Conservation (phyloP, 306 rosid species). For the Spatholobus suberectus region DNA sequence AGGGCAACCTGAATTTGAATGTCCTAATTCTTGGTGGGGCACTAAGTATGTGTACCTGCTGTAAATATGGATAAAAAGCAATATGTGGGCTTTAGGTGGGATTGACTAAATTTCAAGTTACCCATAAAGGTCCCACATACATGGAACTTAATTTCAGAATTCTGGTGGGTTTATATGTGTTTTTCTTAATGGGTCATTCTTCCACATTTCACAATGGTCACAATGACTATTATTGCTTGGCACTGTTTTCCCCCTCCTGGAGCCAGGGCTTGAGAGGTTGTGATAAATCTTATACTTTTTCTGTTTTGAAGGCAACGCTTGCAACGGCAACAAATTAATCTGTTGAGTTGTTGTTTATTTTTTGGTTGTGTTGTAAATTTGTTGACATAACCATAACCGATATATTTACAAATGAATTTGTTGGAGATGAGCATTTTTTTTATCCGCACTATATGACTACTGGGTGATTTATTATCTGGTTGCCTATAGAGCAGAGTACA, state of each 20-base stretch:
- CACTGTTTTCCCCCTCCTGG: background rate
- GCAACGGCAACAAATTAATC: background rate
- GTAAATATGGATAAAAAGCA: constrained; percentile 77
- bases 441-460: background rate
- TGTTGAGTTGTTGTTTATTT: background rate
- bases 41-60: constrained; percentile 71
- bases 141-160: constrained; percentile 17
- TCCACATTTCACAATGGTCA: background rate
- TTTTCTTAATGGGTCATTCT: constrained; percentile 4
- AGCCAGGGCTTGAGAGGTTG: background rate
- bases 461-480: background rate
- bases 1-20: constrained; percentile 22
- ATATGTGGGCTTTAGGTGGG: constrained; percentile 79
- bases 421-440: background rate
- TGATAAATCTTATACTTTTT: background rate
- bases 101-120: constrained; percentile 52
- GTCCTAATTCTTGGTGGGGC: constrained; percentile 95
- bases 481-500: background rate
- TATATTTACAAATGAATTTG: background rate
- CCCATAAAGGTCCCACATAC: constrained; percentile 69
- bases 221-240: background rate
- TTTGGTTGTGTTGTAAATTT: background rate
- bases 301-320: constrained; percentile 17
- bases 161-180: constrained; percentile 13
- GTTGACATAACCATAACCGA: background rate